Percentiles rank a stretch among this genome's conserved stretches.
Conservation (phyloP, 2,329 filamentous ascomycete genomes). For the Torrubiellomyces zombiae region DNA sequence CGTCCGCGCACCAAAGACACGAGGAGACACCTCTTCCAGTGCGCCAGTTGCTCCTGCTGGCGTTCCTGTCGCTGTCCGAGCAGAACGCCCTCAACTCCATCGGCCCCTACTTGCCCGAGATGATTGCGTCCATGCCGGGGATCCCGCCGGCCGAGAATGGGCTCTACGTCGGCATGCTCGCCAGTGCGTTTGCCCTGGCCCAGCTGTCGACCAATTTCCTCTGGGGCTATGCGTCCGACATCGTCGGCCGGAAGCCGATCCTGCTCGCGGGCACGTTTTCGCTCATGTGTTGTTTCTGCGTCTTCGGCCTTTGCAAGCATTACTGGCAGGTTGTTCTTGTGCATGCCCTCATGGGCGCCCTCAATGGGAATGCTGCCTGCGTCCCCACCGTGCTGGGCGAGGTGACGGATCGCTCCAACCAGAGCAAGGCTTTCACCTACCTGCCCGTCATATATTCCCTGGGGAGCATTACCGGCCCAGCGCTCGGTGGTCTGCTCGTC, state of each 20-base stretch:
- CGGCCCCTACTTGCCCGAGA: conserved; percentile 82
- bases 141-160: conserved; percentile 57
- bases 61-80: conserved; percentile 77
- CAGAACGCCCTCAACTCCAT: conserved; percentile 97
- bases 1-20: conserved; percentile 17
- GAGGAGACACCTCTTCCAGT: conserved; percentile 62
- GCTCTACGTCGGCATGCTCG: conserved; percentile 78
- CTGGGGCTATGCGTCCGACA: conserved; percentile 41
- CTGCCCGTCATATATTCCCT: conserved; percentile 91
- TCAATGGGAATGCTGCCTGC: conserved; percentile 90
- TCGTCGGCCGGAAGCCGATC: conserved; percentile 56
- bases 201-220: conserved; percentile 80
- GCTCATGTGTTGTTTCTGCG: conserved; percentile 63
- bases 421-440: conserved; percentile 86
- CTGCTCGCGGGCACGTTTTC: conserved; percentile 66
- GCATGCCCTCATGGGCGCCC: conserved; percentile 76
- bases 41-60: conserved; percentile 68
- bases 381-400: conserved; percentile 90
- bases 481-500: conserved; percentile 75
- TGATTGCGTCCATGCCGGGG: conserved; percentile 74
- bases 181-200: conserved; percentile 79
- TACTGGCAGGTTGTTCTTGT: conserved; percentile 76
- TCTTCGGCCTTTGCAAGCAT: conserved; percentile 72
- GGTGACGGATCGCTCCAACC: conserved; percentile 87
- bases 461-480: conserved; percentile 81